These are phyloP conservation scores for Trypanosoma melophagium DNA, from an alignment of 208 protist genomes.

Conservation along the genomic window DNA sequence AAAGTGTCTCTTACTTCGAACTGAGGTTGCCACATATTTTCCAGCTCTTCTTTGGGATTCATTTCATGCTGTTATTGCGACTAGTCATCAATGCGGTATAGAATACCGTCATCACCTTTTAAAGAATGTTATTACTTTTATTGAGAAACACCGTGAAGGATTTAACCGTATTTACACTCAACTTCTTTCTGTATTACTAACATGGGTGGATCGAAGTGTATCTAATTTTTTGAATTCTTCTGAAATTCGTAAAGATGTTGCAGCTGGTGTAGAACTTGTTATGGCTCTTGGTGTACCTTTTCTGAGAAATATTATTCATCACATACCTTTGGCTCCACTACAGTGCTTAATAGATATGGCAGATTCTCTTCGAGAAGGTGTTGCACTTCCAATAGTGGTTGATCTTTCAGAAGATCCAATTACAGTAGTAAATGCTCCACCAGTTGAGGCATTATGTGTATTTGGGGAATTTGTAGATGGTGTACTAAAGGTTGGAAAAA, in stretches of 20 bases:
- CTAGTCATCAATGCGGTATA: slow-evolving; percentile 69
- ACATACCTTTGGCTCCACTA: slow-evolving; percentile 71
- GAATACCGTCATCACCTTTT: slow-evolving; percentile 71
- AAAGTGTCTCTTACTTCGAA: slow-evolving; percentile 63
- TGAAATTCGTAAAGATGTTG: slow-evolving; percentile 68
- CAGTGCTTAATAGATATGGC: slow-evolving; percentile 83
- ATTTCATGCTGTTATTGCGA: slow-evolving; percentile 82
- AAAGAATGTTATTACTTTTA: slow-evolving; percentile 64
- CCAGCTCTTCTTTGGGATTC: slow-evolving; percentile 80
- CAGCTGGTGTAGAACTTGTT: slow-evolving; percentile 78
- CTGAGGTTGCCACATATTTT: slow-evolving; percentile 38
- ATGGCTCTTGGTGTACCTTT: slow-evolving; percentile 48
- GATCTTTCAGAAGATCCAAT: slow-evolving; percentile 38
- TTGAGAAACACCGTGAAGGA: slow-evolving; percentile 31
- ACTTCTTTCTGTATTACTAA: slow-evolving; percentile 69
- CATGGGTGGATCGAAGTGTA: slow-evolving; percentile 65
- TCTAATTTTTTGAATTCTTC: slow-evolving; percentile 25
- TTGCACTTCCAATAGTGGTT: slow-evolving; percentile 63
- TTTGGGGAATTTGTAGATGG: slow-evolving; percentile 79
- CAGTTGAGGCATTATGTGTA: slow-evolving; percentile 55
- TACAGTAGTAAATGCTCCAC: slow-evolving; percentile 12
- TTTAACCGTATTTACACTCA: slow-evolving; percentile 36
- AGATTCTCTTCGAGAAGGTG: slow-evolving; percentile 45
- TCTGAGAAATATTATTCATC: slow-evolving; percentile 30
- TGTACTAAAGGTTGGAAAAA: slow-evolving; percentile 85